A percentile compares a stretch with the other conserved stretches of the same genome.
Conservation (phyloP, 2,329 filamentous ascomycete species). For the Pezicula neosporulosa region DNA sequence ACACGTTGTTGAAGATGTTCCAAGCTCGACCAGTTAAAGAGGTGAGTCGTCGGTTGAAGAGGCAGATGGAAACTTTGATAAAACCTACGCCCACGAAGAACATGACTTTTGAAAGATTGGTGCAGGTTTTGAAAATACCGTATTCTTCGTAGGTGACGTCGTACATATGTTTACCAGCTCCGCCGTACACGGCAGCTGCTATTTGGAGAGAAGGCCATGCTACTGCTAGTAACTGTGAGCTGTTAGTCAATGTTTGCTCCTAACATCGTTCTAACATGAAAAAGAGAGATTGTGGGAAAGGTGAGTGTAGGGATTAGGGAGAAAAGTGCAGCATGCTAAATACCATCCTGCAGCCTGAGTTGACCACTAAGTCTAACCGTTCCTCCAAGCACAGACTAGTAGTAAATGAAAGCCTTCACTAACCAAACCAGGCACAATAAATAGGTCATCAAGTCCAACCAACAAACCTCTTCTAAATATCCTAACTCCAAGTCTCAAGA, state of each 20-base stretch:
- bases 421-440: conserved; percentile 30
- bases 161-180: conserved; percentile 25
- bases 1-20: conserved; percentile 28
- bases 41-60: conserved; percentile 34
- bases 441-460: conserved; percentile 31
- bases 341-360: too few relatives aligned
- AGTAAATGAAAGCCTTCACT: conserved; percentile 1
- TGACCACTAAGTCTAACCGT: too few relatives aligned
- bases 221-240: conserved; percentile 15
- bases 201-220: conserved; percentile 26
- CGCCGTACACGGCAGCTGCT: conserved; percentile 21
- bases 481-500: conserved; percentile 24
- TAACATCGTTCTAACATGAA: not conserved
- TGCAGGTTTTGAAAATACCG: conserved; percentile 59
- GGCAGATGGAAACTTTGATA: conserved; percentile 33
- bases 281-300: too few relatives aligned
- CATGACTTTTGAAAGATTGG: conserved; percentile 96
- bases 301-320: too few relatives aligned
- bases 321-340: too few relatives aligned
- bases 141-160: conserved; percentile 32
- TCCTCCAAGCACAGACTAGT: not conserved
- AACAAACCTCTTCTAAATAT: conserved; percentile 21
- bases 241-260: not conserved
- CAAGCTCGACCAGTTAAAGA: conserved; percentile 25
- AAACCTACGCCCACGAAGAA: conserved; percentile 74